Evolutionary conservation across 2,329 filamentous ascomycete species (phyloP), one percentile per base, ranked within the genome.

Genomic region (Aspergillus fumigatiaffinis): DNA sequence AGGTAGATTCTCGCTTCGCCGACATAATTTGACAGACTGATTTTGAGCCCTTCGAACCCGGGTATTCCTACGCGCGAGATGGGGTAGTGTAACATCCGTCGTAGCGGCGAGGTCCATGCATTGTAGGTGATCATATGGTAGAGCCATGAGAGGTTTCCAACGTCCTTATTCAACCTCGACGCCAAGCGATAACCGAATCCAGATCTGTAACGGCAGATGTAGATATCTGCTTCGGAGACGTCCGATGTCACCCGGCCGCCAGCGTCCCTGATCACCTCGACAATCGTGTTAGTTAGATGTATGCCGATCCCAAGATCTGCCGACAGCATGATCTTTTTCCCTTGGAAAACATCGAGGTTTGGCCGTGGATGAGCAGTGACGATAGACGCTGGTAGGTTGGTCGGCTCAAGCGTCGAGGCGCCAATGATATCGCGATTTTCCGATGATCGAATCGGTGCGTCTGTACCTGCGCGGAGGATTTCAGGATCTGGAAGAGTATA

Each of bases 21-120:
- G 49, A 91, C 91, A 71, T 99, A 99, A 73, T 97, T 99, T 5
- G 94, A 97, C 5, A 99, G 82, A 56, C 92, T 96, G 67, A 99
- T 94, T 52, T 83, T 85, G 72, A 89, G 80, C 7, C 83, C 80
- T 57, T 88, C 74, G 69, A 99, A 97, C 0, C 91, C 92, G 0
- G 88, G 85, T 38, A 99, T 86, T 1, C 91, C 90, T 8, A 87
- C 73, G 50, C 83, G 84, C 4, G 92, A 90, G 14, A 96, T 71
- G 0, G 94, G 94, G 64, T 99, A 99, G 71, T 99, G 94, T 25
- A 99, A 80, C 29, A 97, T 81, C 51, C 91, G 87, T 47, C 86
- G 85, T 57, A 92, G 79, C 0, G 94, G 93, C 12, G 89, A 92
- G 1, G 90, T 93, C 90, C 92, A 99, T 60, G 86, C 81, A 69